These are phyloP conservation scores for Euclidium syriacum DNA, from an alignment of 345 rosid species.

Conservation along the genomic window DNA sequence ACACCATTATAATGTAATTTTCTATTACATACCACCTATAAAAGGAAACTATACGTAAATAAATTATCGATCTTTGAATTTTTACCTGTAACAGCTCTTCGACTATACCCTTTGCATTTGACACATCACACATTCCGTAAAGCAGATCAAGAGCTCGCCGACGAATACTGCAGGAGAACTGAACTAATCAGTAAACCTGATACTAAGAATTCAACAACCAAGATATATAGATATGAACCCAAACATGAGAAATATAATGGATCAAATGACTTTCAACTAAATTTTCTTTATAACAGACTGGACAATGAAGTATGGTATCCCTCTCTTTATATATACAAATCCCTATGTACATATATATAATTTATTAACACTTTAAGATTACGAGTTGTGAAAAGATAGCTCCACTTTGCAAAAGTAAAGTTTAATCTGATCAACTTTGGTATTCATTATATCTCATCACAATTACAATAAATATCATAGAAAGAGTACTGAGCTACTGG, in stretches of 20 bases:
- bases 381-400: not conserved
- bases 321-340: not conserved
- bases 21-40: too few relatives aligned
- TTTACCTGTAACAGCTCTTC: conserved; percentile 96
- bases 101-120: conserved; percentile 99
- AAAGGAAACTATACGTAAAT: not conserved
- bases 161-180: conserved; percentile 64
- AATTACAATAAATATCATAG: too few relatives aligned
- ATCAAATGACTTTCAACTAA: not conserved
- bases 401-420: not conserved
- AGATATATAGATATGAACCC: not conserved
- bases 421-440: not conserved
- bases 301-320: not conserved
- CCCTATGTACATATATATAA: not conserved
- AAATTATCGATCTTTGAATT: not conserved
- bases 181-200: conserved; percentile 10
- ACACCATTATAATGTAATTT: too few relatives aligned
- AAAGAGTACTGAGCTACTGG: not conserved
- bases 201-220: not conserved
- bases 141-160: conserved; percentile 99
- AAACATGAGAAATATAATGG: not conserved
- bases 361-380: too few relatives aligned
- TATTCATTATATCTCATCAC: not conserved
- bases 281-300: not conserved
- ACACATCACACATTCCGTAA: conserved; percentile 97